Percentiles rank a stretch among this genome's conserved stretches.
Conservation (phyloP, 2,329 filamentous ascomycete species). For the Laburnicola sp. region DNA sequence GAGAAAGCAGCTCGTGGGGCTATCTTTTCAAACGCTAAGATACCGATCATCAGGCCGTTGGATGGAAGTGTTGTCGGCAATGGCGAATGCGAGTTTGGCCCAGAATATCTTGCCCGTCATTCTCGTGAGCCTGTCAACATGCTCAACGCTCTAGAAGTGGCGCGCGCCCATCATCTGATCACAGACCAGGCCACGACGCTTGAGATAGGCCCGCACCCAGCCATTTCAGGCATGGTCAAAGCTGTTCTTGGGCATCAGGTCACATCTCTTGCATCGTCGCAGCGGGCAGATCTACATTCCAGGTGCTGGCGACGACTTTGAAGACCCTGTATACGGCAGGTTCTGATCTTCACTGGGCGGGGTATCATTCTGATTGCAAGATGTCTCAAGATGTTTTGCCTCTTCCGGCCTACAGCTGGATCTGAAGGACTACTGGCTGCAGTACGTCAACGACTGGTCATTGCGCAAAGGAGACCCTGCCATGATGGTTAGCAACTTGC, state of each 20-base stretch:
- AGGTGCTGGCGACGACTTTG: slow-evolving; percentile 50
- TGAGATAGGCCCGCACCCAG: slow-evolving; percentile 23
- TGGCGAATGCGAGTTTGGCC: not conserved
- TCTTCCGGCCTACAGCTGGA: slow-evolving; percentile 45
- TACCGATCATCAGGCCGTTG: slow-evolving; percentile 35
- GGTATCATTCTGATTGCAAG: slow-evolving; percentile 51
- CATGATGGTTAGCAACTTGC: not conserved
- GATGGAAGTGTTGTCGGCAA: slow-evolving; percentile 11
- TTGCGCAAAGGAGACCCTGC: slow-evolving; percentile 20
- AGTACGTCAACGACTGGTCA: slow-evolving; percentile 40
- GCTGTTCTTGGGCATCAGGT: slow-evolving; percentile 25
- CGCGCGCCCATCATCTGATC: slow-evolving; percentile 2
- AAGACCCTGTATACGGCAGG: slow-evolving; percentile 52
- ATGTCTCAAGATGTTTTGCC: slow-evolving; percentile 6
- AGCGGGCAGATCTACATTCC: slow-evolving; percentile 1
- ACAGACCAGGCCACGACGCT: slow-evolving; percentile 22
- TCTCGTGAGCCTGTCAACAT: slow-evolving; percentile 50
- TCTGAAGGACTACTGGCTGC: slow-evolving; percentile 45
- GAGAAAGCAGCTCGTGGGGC: slow-evolving; percentile 34
- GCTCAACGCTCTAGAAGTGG: slow-evolving; percentile 48
- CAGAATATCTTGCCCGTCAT: slow-evolving; percentile 16
- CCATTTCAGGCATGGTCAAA: slow-evolving; percentile 14
- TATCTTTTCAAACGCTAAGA: slow-evolving; percentile 6
- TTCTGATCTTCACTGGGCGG: slow-evolving; percentile 62
- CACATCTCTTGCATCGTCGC: slow-evolving; percentile 6